Evolutionary conservation across 805 yeast species (phyloP), one percentile per base, ranked within the genome.

Genomic region (Starmerella vitae): DNA sequence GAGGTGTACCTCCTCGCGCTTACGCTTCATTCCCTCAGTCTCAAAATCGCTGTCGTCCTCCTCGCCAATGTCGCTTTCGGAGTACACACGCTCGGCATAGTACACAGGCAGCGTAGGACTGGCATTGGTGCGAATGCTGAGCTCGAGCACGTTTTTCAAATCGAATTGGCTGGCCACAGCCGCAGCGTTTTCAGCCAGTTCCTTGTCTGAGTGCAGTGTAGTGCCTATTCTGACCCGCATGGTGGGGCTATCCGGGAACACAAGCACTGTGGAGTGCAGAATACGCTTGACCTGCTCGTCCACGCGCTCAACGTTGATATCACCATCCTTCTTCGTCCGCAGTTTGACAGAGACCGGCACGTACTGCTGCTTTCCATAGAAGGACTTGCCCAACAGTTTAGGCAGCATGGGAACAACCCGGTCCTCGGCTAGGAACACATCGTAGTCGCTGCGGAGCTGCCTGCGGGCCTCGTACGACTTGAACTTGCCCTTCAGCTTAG

Each of bases 381-480:
- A 91, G 3, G 72, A 66, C 61, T 82, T 81, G 40, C 96, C 95
- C 47, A 91, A 64, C 27, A 81, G 62, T 51, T 76, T 74, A 34
- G 98, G 98, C 61, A 91, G 68, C 43, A 81, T 66, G 21, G 85
- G 74, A 38, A 84, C 66, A 33, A 88, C 65, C 27, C 78, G 76
- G 46, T 85, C 94, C 61, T 91, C 98, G 38, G 83, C 77, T 31
- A 91, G 56, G 59, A 91, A 82, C 44, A 84, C 48, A 52, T 85
- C 93, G 56, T 72, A 81, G 42, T 73, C 75, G 13, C 67, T 58
- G 31, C 69, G 60, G 44, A 91, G 72, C 46, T 75, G 77, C 58
- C 96, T 76, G 59, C 85, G 76, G 43, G 85, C 77, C 60, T 91
- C 96, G 53, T 65, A 91, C n/a, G 82, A 73, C 63, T 84, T 84